Conservation (phyloP, 495 filamentous ascomycete species). For the Penicillium canariense region DNA sequence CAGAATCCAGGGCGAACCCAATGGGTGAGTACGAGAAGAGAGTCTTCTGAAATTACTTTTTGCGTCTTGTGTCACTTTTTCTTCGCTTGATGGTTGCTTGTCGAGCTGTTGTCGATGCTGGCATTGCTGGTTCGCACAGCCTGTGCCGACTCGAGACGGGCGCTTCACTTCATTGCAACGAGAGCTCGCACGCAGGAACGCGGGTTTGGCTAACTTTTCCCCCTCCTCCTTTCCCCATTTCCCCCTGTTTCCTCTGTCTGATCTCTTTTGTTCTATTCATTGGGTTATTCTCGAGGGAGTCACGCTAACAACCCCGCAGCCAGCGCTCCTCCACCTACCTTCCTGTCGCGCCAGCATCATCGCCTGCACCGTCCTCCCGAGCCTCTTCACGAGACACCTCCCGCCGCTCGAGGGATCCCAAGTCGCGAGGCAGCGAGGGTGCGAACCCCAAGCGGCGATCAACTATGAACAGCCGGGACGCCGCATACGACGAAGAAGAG, state of each 20-base stretch:
- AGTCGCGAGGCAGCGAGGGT: constrained; percentile 45
- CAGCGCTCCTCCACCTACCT: constrained; percentile 68
- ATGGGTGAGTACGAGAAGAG: constrained; percentile 70
- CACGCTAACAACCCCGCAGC: constrained; percentile 43
- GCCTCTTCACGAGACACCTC: constrained; percentile 45
- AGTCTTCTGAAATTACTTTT: constrained; percentile 10
- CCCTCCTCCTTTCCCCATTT: background rate
- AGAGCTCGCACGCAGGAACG: background rate
- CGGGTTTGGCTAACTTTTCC: background rate
- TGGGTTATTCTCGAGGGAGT: background rate
- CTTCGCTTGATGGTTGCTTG: constrained; percentile 9
- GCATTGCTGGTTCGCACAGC: background rate
- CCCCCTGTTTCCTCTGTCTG: background rate
- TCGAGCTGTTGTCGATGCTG: constrained; percentile 2
- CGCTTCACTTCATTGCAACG: background rate
- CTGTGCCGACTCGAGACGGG: constrained; percentile 7
- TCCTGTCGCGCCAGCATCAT: constrained; percentile 53
- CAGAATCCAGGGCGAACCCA: constrained; percentile 69
- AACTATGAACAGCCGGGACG: constrained; percentile 96
- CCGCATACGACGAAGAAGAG: constrained; percentile 94
- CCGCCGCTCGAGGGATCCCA: constrained; percentile 47
- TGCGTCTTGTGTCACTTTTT: constrained; percentile 11
- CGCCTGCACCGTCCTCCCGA: constrained; percentile 45
- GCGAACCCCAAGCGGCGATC: constrained; percentile 73
- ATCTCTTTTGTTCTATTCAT: background rate